Conservation (phyloP, 2,329 filamentous ascomycete genomes). For the Leptographium galeiforme region DNA sequence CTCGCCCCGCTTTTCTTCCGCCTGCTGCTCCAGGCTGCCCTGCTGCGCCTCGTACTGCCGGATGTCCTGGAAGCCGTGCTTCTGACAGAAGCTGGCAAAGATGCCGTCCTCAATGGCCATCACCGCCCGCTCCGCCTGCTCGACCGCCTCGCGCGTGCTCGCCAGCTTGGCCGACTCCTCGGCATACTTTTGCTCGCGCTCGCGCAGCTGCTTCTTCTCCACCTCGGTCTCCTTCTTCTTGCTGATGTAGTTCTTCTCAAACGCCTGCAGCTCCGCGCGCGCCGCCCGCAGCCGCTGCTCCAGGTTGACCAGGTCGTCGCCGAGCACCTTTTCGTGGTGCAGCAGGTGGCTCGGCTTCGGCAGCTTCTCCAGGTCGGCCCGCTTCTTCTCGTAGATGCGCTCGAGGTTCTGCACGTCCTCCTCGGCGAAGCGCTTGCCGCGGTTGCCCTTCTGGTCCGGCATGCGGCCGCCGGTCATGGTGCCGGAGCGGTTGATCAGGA, state of each 20-base stretch:
- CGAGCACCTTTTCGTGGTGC: slow-evolving; percentile 65
- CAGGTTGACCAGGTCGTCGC: slow-evolving; percentile 65
- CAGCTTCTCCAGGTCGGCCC: slow-evolving; percentile 64
- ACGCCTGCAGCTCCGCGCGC: slow-evolving; percentile 61
- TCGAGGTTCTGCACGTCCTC: slow-evolving; percentile 77
- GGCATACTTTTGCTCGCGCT: slow-evolving; percentile 64
- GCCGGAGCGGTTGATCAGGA: slow-evolving; percentile 90
- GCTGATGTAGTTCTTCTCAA: slow-evolving; percentile 72
- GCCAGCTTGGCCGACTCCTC: slow-evolving; percentile 59
- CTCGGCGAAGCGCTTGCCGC: slow-evolving; percentile 71
- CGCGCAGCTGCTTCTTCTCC: slow-evolving; percentile 57
- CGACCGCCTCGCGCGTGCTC: slow-evolving; percentile 34
- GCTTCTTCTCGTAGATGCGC: slow-evolving; percentile 59
- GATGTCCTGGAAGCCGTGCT: slow-evolving; percentile 78
- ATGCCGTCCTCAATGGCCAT: slow-evolving; percentile 76
- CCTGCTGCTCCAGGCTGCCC: slow-evolving; percentile 82
- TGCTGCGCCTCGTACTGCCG: slow-evolving; percentile 90
- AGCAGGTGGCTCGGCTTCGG: slow-evolving; percentile 66
- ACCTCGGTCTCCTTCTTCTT: slow-evolving; percentile 72
- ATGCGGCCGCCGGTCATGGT: slow-evolving; percentile 92
- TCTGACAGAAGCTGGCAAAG: slow-evolving; percentile 72
- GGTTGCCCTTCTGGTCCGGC: slow-evolving; percentile 57
- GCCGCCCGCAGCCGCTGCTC: slow-evolving; percentile 62
- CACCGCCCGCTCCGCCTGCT: slow-evolving; percentile 48
- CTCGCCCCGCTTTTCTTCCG: slow-evolving; percentile 70